Base-by-base conservation (phyloP, 2,329 filamentous ascomycete species). In the Aspergillus proliferans region DNA sequence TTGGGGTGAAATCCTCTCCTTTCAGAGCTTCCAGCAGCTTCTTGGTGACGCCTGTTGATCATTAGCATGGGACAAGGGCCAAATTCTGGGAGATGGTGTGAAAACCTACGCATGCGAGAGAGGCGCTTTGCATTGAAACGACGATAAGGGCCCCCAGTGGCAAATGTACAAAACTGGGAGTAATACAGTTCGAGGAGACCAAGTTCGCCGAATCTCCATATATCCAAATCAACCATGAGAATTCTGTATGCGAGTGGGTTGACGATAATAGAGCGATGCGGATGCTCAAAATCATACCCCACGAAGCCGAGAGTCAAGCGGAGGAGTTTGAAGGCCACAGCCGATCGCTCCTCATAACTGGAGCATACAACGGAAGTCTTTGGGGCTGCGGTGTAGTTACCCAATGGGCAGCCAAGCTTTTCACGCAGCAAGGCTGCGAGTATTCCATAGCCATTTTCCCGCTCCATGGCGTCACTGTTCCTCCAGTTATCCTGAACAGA, bases 381-480 rank as follows among this genome's bases (percentile, higher is more conserved):
- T 72, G 62, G 84, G 75, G 50, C 76, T 1, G 51, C 47, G 9
- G 52, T 47, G 21, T 56, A 56, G 22, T 55, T 58, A 14, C 58
- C 58, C 15, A 59, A 49, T 2, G 62, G 54, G 50, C 67, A 64
- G 19, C 68, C 72, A 44, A 95, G 76, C 66, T 95, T 96, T 47
- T 88, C 87, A 47, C 89, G 84, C 21, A 98, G 71, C 15, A 97
- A 77, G 68, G 90, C 83, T 38, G 87, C 87, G 45, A 98, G 73
- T 33, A 97, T 87, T 22, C 88, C 86, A 64, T 96, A 98, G 0
- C 92, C 94, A 58, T 94, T 93, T 51, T 95, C 90, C 60, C 88
- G 85, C 68, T 98, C 93, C 87, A 98, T 96, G 22, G 93, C 91
- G 66, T 98, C 94, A 58, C 93, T 97, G 57, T 97, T 97, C 55